These are phyloP conservation scores for Onygenales sp. DNA, from an alignment of 2,329 filamentous ascomycete species.

Conservation along the genomic window DNA sequence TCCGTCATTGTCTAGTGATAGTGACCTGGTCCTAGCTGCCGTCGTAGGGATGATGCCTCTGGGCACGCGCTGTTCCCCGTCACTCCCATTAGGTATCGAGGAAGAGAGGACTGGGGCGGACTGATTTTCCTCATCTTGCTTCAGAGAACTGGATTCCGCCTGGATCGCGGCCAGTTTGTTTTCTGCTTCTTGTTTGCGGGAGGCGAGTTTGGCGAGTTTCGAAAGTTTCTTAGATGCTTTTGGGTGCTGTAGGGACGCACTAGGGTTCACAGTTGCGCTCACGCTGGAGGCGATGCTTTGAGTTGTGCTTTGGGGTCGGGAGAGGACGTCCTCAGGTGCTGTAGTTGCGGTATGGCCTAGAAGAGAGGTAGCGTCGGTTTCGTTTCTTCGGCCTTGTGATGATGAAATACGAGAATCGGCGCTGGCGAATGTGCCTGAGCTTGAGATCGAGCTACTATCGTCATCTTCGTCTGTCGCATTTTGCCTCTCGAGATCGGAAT, in stretches of 20 bases:
- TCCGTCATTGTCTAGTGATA: background rate
- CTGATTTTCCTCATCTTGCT: constrained; percentile 11
- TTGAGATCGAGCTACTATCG: constrained; percentile 16
- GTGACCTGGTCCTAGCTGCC: background rate
- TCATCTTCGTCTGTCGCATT: constrained; percentile 5
- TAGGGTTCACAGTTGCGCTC: background rate
- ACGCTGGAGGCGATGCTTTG: constrained; percentile 2
- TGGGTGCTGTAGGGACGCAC: background rate
- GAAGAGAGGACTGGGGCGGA: too few species aligned
- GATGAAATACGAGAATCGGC: constrained; percentile 18
- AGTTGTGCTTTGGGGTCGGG: background rate
- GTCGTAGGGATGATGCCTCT: background rate
- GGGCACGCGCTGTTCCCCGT: too few species aligned
- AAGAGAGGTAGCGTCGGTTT: background rate
- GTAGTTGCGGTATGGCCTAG: background rate
- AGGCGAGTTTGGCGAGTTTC: constrained; percentile 5
- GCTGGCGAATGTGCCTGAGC: constrained; percentile 19
- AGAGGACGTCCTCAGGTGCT: background rate
- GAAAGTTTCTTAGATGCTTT: background rate
- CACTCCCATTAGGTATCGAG: too few species aligned
- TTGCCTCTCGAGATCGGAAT: background rate
- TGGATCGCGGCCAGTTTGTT: constrained; percentile 4
- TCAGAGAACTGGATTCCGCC: background rate
- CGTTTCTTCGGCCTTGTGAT: background rate
- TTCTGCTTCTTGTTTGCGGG: constrained; percentile 4